Evolutionary conservation across 371 early-diverging fungal species (phyloP).

Genomic region (Mortierella sp.): DNA sequence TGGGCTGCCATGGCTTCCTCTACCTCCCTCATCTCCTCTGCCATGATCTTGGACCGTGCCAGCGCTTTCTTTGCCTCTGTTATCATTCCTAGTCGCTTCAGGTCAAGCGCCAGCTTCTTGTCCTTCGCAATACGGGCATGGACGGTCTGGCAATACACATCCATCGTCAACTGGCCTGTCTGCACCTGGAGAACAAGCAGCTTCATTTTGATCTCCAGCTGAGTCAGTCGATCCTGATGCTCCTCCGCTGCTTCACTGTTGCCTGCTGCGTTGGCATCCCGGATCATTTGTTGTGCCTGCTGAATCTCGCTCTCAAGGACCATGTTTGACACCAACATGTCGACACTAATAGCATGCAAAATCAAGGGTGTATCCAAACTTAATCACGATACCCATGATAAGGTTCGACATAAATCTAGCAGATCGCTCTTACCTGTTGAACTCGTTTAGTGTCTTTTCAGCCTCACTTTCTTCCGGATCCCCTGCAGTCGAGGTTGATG

Average conservation of each 20-base stretch:
- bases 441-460: slow-evolving; percentile 58
- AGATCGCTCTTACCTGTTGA: slow-evolving; percentile 62
- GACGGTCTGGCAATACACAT: slow-evolving; percentile 67
- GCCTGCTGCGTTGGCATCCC: slow-evolving; percentile 54
- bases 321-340: slow-evolving; percentile 77
- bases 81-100: slow-evolving; percentile 72
- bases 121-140: slow-evolving; percentile 67
- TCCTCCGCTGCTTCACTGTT: slow-evolving; percentile 67
- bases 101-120: slow-evolving; percentile 73
- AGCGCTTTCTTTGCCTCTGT: slow-evolving; percentile 79
- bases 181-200: slow-evolving; percentile 84
- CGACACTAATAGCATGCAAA: slow-evolving; percentile 62
- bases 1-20: slow-evolving; percentile 72
- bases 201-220: slow-evolving; percentile 82
- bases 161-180: slow-evolving; percentile 81
- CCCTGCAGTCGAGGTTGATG: slow-evolving; percentile 2
- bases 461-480: slow-evolving; percentile 25
- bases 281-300: slow-evolving; percentile 60
- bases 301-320: slow-evolving; percentile 82
- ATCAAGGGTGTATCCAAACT: background rate
- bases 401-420: background rate
- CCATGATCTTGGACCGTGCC: slow-evolving; percentile 79
- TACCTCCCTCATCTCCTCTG: slow-evolving; percentile 82
- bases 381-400: background rate
- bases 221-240: slow-evolving; percentile 70